Percentiles rank a stretch among this genome's conserved stretches.
Conservation (phyloP, 345 rosid species). For the Combretum micranthum region DNA sequence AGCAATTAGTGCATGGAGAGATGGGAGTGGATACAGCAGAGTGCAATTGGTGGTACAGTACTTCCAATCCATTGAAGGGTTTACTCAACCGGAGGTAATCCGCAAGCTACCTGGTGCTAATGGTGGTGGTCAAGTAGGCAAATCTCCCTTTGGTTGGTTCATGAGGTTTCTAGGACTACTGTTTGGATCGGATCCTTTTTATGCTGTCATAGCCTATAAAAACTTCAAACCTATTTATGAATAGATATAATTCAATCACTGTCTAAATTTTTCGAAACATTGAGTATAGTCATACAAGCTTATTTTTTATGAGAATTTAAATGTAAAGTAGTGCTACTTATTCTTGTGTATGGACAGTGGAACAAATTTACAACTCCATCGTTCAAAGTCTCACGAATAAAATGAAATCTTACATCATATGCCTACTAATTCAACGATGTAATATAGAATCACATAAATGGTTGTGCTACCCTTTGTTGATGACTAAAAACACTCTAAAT, state of each 20-base stretch:
- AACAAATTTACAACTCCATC: too few species aligned
- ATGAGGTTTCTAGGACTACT: constrained; percentile 39
- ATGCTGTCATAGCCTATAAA: constrained; percentile 77
- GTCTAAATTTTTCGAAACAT: too few species aligned
- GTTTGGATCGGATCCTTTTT: constrained; percentile 72
- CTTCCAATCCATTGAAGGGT: constrained; percentile 68
- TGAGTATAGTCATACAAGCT: too few species aligned
- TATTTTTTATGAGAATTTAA: too few species aligned
- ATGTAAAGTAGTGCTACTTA: too few species aligned
- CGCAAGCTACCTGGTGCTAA: constrained; percentile 30
- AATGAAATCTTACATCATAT: too few species aligned
- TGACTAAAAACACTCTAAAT: too few species aligned
- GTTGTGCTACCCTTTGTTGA: too few species aligned
- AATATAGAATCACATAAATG: too few species aligned
- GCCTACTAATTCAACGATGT: too few species aligned
- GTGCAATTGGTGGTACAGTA: constrained; percentile 70
- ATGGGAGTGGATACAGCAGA: constrained; percentile 63
- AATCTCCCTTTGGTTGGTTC: constrained; percentile 42
- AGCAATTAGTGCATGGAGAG: constrained; percentile 76
- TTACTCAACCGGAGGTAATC: constrained; percentile 58
- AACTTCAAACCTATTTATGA: constrained; percentile 71
- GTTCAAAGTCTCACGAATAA: too few species aligned
- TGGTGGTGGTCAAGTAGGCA: constrained; percentile 16
- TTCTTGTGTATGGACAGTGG: too few species aligned
- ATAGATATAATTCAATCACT: constrained; percentile 4